phyloP scores from a whole-genome alignment of 129 eudicot genomes.

The Pittosporum tobira region DNA sequence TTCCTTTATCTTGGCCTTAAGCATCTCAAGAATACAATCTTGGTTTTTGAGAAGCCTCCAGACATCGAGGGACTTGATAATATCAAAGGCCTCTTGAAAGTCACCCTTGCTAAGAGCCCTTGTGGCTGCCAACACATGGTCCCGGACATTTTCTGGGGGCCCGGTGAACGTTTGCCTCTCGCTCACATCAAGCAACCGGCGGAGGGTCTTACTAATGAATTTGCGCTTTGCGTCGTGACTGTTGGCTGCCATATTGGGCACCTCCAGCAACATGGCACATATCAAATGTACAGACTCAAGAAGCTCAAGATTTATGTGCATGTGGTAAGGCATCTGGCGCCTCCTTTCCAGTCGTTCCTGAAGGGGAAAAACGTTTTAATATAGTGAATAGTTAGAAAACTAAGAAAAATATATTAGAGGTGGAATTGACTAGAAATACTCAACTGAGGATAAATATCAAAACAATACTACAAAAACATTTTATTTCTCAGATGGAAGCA shows the following conservation, averaged over 20 bases:
- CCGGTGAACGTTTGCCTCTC: slow-evolving; percentile 85
- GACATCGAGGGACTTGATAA: slow-evolving; percentile 69
- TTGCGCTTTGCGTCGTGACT: slow-evolving; percentile 65
- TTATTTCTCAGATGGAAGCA: no score
- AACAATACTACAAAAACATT: no score
- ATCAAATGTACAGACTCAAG: slow-evolving; percentile 84
- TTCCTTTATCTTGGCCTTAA: slow-evolving; percentile 73
- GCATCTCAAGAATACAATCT: slow-evolving; percentile 63
- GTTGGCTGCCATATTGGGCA: slow-evolving; percentile 94
- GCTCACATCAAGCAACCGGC: slow-evolving; percentile 56
- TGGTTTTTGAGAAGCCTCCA: slow-evolving; percentile 64
- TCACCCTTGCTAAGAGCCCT: slow-evolving; percentile 86
- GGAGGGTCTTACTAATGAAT: slow-evolving; percentile 76
- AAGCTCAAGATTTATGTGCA: slow-evolving; percentile 94
- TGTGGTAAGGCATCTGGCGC: slow-evolving; percentile 98
- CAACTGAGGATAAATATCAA: no score
- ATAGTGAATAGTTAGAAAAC: no score
- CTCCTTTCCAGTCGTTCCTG: slow-evolving; percentile 90
- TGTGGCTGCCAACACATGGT: slow-evolving; percentile 88
- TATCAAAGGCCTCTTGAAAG: slow-evolving; percentile 55
- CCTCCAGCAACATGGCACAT: slow-evolving; percentile 92
- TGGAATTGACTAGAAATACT: no score
- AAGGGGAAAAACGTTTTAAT: no score
- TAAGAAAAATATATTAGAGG: no score
- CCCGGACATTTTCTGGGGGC: slow-evolving; percentile 91